Base-by-base conservation (phyloP, 352 stramenopile genomes). In the Globisporangium alternatum region DNA sequence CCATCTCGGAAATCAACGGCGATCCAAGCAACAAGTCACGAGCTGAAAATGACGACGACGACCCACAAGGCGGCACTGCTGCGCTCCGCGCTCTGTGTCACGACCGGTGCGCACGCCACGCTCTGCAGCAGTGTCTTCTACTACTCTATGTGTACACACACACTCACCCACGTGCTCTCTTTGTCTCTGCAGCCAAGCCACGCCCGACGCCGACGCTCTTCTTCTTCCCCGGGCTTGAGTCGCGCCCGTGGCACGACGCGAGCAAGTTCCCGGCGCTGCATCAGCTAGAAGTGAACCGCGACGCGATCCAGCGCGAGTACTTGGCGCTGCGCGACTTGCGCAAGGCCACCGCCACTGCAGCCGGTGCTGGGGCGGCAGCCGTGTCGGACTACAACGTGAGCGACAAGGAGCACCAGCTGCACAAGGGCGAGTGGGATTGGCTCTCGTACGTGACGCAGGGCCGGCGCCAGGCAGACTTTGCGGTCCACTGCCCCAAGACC, bases 391-490 rank as follows among this genome's bases (percentile, higher is more conserved):
- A 93, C 64, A 81, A 86, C 12, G 68, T 83, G 17, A 78, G 78
- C 52, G 81, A 88, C 67, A 83, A 89, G 56, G 82, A 93, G 62
- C 82, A 93, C 35, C 73, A 88, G 67, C 70, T 93, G 65, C 84
- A 93, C 68, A 53, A 84, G 57, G 90, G 90, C 15, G 66, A 90
- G 54, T 99, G 97, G 97, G 92, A 99, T 80, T 99, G 97, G 96
- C 75, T 92, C 64, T 89, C 81, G 65, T 91, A 91, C 62, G 80
- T 95, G 60, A 88, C 81, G 19, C 83, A 91, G 62, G 84, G 82
- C 48, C 77, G 80, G 4, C 78, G 80, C 45, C 80, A 88, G 69
- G 67, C 75, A 7, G 77, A 89, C 55, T 91, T 93, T 65, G 79
- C 83, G 0, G 64, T 69, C 3, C 72, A 87, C 59, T 91, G 84